Evolutionary conservation across 164 flowering plant species (phyloP).

Genomic region (Berberis thunbergii): DNA sequence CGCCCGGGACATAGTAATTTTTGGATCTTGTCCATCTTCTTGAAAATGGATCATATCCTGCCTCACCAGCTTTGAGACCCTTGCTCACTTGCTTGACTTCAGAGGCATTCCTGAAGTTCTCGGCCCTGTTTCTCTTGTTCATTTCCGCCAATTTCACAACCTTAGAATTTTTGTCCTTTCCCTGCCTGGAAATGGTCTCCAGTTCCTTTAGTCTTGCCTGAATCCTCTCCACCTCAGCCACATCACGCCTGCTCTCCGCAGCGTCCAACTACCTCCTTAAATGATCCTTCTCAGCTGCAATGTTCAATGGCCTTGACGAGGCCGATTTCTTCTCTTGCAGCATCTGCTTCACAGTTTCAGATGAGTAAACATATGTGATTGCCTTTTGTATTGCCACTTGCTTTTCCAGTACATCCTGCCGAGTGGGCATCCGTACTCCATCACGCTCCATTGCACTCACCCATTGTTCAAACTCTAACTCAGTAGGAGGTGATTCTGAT

Average conservation of each 20-base stretch:
- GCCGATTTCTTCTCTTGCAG: constrained; percentile 89
- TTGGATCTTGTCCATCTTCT: constrained; percentile 93
- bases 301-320: constrained; percentile 63
- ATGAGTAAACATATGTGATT: constrained; percentile 64
- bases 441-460: constrained; percentile 67
- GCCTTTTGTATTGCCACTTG: constrained; percentile 64
- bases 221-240: constrained; percentile 62
- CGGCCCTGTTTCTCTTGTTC: constrained; percentile 80
- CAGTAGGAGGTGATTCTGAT: constrained; percentile 65
- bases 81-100: constrained; percentile 54
- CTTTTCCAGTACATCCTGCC: constrained; percentile 64
- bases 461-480: constrained; percentile 80
- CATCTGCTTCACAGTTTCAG: constrained; percentile 94
- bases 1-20: constrained; percentile 62
- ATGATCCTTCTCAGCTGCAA: constrained; percentile 84
- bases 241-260: constrained; percentile 60
- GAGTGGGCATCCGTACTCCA: constrained; percentile 64
- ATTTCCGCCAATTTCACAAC: constrained; percentile 81
- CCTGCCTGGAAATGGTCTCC: constrained; percentile 44
- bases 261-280: constrained; percentile 66
- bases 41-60: constrained; percentile 94
- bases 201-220: constrained; percentile 58
- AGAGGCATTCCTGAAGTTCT: constrained; percentile 91
- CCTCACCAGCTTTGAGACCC: constrained; percentile 78
- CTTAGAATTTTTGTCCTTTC: constrained; percentile 47